phyloP scores from a whole-genome alignment of 108 stramenopile species.

The Nannochloropsis gaditana region DNA sequence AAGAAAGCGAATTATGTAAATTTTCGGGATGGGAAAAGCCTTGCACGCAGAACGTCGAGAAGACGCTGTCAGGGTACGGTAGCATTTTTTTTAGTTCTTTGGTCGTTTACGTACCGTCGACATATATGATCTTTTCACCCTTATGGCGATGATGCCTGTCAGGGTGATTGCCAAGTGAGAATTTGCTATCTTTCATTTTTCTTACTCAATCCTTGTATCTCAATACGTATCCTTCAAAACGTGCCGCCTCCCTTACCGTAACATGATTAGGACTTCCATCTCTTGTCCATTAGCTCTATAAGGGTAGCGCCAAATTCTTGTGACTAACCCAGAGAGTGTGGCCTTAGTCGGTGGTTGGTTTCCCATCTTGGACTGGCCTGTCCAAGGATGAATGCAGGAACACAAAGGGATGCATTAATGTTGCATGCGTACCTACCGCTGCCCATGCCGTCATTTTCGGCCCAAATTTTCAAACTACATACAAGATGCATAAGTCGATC shows the following conservation, averaged over 20 bases:
- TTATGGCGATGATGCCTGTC: background rate
- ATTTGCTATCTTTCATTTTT: background rate
- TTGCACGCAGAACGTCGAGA: too few species aligned
- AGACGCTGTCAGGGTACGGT: too few species aligned
- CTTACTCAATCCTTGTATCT: background rate
- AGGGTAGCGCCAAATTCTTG: background rate
- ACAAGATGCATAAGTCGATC: too few species aligned
- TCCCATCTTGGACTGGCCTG: background rate
- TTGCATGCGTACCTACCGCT: too few species aligned
- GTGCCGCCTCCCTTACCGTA: background rate
- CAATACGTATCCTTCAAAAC: too few species aligned
- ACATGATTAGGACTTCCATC: background rate
- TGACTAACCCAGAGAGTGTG: background rate
- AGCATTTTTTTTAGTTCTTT: too few species aligned
- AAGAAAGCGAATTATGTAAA: background rate
- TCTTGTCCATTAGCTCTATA: background rate
- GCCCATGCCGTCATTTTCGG: too few species aligned
- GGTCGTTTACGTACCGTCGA: background rate
- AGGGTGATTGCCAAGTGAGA: background rate
- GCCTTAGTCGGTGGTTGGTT: conserved; percentile 12
- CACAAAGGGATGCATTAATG: too few species aligned
- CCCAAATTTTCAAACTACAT: too few species aligned
- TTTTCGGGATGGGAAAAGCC: too few species aligned
- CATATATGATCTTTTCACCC: conserved; percentile 7
- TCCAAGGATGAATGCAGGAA: too few species aligned